phyloP scores from a whole-genome alignment of 768 basidiomycete species.

The Polyporus arcularius region DNA sequence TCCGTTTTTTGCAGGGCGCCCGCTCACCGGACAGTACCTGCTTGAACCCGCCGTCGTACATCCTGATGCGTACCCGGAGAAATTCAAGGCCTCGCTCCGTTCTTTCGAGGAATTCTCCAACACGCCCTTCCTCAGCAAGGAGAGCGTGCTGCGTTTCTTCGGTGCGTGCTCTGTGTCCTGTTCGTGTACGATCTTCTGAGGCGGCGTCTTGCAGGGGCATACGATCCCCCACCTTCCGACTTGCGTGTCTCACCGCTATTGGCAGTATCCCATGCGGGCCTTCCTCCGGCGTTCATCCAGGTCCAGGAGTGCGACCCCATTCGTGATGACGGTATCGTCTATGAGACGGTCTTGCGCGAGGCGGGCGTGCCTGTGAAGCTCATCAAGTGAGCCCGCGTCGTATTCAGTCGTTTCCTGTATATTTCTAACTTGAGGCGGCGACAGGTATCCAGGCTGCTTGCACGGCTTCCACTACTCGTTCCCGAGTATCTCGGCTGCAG shows the following conservation, averaged over 20 bases:
- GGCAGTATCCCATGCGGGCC: slow-evolving; percentile 15
- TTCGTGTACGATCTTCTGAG: too few relatives aligned
- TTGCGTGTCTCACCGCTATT: slow-evolving; percentile 23
- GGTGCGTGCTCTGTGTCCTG: neutral
- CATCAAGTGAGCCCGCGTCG: slow-evolving; percentile 20
- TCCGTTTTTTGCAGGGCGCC: slow-evolving; percentile 17
- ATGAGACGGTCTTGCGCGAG: slow-evolving; percentile 25
- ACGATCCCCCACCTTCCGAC: neutral
- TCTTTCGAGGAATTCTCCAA: neutral
- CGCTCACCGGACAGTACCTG: slow-evolving; percentile 29
- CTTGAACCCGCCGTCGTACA: slow-evolving; percentile 23
- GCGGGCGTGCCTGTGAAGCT: slow-evolving; percentile 23
- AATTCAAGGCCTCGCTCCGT: slow-evolving; percentile 8
- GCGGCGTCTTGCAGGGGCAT: neutral
- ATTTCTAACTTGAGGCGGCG: neutral
- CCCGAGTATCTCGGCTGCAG: slow-evolving; percentile 7
- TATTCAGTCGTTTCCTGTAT: neutral
- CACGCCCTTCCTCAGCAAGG: neutral
- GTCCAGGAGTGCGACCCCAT: slow-evolving; percentile 27
- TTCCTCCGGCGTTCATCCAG: slow-evolving; percentile 28
- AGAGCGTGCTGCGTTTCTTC: neutral
- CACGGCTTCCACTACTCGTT: slow-evolving; percentile 19
- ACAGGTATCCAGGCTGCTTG: slow-evolving; percentile 26
- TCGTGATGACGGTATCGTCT: slow-evolving; percentile 31
- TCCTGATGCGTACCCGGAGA: slow-evolving; percentile 22